A percentile compares a stretch with the other conserved stretches of the same genome.
phyloP scores from a whole-genome alignment of 2,329 filamentous ascomycete genomes.

The Fusarium tanahbumbuense region DNA sequence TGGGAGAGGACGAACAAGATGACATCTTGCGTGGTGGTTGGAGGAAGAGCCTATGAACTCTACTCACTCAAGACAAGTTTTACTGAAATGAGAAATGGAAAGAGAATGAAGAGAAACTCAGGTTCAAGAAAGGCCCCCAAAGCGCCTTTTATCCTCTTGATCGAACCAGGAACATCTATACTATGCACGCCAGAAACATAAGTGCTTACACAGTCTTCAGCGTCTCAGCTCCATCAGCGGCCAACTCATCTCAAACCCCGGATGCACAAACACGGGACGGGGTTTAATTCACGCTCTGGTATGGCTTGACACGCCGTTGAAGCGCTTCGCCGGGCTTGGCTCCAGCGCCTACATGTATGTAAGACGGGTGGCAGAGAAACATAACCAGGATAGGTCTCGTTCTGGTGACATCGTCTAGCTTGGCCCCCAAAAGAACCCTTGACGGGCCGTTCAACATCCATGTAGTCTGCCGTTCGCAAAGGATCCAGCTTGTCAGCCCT shows the following conservation, averaged over 20 bases:
- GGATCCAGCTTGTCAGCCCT: slow-evolving; percentile 22
- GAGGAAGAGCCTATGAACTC: background rate
- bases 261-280: background rate
- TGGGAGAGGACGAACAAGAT: slow-evolving; percentile 24
- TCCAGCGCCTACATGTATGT: background rate
- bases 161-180: background rate
- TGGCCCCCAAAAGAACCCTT: slow-evolving; percentile 25
- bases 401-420: background rate
- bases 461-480: background rate
- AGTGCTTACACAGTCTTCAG: slow-evolving; percentile 12
- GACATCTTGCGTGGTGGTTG: slow-evolving; percentile 15
- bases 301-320: background rate
- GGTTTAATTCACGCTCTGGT: background rate
- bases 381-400: slow-evolving; percentile 10
- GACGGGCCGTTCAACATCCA: background rate
- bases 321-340: background rate
- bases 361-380: background rate
- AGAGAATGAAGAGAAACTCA: background rate
- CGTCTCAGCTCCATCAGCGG: slow-evolving; percentile 19
- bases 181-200: background rate
- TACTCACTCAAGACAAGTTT: background rate
- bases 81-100: no score
- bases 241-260: slow-evolving; percentile 16
- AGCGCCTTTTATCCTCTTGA: slow-evolving; percentile 18
- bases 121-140: background rate